A percentile compares a stretch with the other conserved stretches of the same genome.
Conservation (phyloP, 2,329 filamentous ascomycete genomes). For the Ophiocordyceps camponoti-floridani region DNA sequence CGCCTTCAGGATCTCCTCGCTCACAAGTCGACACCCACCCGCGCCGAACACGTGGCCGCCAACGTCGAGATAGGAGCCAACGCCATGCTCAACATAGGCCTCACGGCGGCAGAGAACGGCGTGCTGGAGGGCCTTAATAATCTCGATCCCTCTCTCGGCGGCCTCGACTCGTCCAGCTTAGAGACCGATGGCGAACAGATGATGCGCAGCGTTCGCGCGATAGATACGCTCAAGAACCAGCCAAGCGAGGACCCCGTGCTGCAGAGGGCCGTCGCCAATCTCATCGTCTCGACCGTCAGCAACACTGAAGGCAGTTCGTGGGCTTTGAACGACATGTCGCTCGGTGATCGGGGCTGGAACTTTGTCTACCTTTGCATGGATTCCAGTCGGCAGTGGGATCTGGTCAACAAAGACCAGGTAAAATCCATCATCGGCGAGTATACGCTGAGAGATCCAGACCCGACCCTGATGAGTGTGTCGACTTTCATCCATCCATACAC, state of each 20-base stretch:
- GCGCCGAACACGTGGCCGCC: constrained; percentile 29
- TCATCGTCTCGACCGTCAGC: constrained; percentile 25
- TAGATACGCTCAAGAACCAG: constrained; percentile 29
- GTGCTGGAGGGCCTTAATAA: constrained; percentile 12
- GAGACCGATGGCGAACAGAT: constrained; percentile 6
- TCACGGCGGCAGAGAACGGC: constrained; percentile 18
- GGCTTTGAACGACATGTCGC: constrained; percentile 24
- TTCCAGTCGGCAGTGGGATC: constrained; percentile 32
- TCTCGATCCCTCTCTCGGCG: constrained; percentile 17
- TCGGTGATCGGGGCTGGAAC: constrained; percentile 29
- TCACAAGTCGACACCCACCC: constrained; percentile 24
- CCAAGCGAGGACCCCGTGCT: constrained; percentile 26
- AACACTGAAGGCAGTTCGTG: constrained; percentile 30
- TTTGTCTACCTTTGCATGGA: constrained; percentile 35
- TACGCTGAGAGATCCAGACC: constrained; percentile 27
- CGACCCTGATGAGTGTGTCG: constrained; percentile 22
- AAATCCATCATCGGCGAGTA: constrained; percentile 28
- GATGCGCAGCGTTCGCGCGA: constrained; percentile 21
- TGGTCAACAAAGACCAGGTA: constrained; percentile 22
- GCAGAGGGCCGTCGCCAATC: constrained; percentile 30
- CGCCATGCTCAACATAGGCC: constrained; percentile 22
- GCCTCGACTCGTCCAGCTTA: constrained; percentile 6
- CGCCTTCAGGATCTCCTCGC: constrained; percentile 23
- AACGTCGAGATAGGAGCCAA: constrained; percentile 27
- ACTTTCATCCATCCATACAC: not conserved